Evolutionary conservation across 345 rosid species (phyloP).

Genomic region (Acer campestre): DNA sequence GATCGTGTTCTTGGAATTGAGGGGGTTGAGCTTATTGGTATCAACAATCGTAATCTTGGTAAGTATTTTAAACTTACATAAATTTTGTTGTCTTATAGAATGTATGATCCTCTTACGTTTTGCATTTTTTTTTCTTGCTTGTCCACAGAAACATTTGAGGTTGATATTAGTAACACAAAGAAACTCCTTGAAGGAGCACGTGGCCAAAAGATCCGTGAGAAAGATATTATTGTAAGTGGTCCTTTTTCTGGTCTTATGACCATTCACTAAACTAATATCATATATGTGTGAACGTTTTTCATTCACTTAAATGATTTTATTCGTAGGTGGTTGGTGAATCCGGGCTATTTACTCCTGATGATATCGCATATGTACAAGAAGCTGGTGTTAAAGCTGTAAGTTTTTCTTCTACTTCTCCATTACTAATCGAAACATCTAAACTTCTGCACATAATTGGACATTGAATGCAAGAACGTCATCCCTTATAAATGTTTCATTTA

Average conservation of each 20-base stretch:
- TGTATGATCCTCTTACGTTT: background rate
- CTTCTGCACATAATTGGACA: background rate
- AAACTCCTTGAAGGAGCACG: slow-evolving; percentile 85
- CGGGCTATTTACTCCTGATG: slow-evolving; percentile 80
- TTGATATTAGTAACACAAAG: slow-evolving; percentile 83
- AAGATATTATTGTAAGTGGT: slow-evolving; percentile 74
- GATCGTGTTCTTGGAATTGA: slow-evolving; percentile 95
- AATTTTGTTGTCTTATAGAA: slow-evolving; percentile 17
- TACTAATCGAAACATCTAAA: background rate
- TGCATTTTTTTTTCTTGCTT: slow-evolving; percentile 1
- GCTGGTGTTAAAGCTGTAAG: slow-evolving; percentile 96
- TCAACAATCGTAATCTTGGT: slow-evolving; percentile 93
- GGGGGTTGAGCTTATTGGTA: slow-evolving; percentile 85
- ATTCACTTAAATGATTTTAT: slow-evolving; percentile 16
- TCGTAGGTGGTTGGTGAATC: slow-evolving; percentile 90
- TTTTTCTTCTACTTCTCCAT: background rate
- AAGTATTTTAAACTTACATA: slow-evolving; percentile 24
- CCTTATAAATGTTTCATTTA: too few species aligned
- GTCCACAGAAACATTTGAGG: slow-evolving; percentile 75
- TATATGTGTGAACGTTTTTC: too few species aligned
- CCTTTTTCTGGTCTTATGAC: slow-evolving; percentile 7
- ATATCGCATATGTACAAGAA: slow-evolving; percentile 80
- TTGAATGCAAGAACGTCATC: too few species aligned
- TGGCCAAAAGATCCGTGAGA: slow-evolving; percentile 67
- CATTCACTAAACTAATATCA: background rate